Conservation (phyloP, 495 filamentous ascomycete genomes). For the Trichoderma parareesei region DNA sequence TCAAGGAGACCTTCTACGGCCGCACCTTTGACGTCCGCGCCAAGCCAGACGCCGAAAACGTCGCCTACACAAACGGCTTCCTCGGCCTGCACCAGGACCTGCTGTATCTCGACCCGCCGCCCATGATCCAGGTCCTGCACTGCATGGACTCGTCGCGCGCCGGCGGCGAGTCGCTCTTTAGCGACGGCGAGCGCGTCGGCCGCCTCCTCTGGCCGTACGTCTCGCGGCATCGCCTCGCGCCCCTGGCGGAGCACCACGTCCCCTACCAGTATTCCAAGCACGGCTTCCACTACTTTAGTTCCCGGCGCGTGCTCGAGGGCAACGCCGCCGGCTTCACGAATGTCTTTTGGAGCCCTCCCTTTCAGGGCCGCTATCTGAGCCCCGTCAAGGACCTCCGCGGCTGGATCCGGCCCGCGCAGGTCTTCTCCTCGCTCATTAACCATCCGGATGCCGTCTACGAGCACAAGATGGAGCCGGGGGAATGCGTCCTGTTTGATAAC, state of each 20-base stretch:
- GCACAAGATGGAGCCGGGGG: slow-evolving; percentile 64
- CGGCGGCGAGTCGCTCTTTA: slow-evolving; percentile 78
- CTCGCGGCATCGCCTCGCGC: slow-evolving; percentile 19
- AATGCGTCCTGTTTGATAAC: slow-evolving; percentile 86
- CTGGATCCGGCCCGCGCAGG: slow-evolving; percentile 33
- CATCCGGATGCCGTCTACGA: slow-evolving; percentile 48
- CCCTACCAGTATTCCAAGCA: slow-evolving; percentile 63
- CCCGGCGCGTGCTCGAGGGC: slow-evolving; percentile 45
- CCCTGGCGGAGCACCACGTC: slow-evolving; percentile 38
- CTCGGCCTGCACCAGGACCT: slow-evolving; percentile 90
- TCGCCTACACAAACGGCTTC: slow-evolving; percentile 75
- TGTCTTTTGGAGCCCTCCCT: slow-evolving; percentile 60
- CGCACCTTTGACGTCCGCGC: slow-evolving; percentile 78
- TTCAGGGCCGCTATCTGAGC: slow-evolving; percentile 19
- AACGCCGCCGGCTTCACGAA: slow-evolving; percentile 16
- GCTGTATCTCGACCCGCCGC: slow-evolving; percentile 73
- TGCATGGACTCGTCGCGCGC: slow-evolving; percentile 66
- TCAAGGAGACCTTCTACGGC: slow-evolving; percentile 84
- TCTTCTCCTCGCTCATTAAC: slow-evolving; percentile 43
- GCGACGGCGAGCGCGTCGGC: slow-evolving; percentile 59
- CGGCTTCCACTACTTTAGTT: slow-evolving; percentile 51
- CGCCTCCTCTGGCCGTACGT: slow-evolving; percentile 36
- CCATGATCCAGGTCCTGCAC: slow-evolving; percentile 77
- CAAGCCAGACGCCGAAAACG: slow-evolving; percentile 71
- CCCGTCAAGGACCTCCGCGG: slow-evolving; percentile 12